Conservation (phyloP, 2,329 filamentous ascomycete genomes). For the Daldinia sp. region DNA sequence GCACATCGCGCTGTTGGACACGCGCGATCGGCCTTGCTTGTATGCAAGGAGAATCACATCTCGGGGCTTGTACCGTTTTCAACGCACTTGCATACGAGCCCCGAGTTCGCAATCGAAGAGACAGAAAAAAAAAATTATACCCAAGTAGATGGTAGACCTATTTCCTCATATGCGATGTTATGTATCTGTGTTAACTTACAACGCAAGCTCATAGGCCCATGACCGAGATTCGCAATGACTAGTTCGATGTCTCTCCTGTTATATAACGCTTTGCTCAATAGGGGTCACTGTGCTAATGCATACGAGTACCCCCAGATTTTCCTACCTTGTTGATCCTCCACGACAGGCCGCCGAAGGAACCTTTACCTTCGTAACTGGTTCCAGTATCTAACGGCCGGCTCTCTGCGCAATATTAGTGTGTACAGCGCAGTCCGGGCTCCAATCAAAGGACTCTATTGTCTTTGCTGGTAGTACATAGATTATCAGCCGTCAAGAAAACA, state of each 20-base stretch:
- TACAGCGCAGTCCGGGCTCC: slow-evolving; percentile 1
- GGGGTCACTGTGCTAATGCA: not conserved
- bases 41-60: slow-evolving; percentile 42
- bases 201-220: slow-evolving; percentile 8
- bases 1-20: slow-evolving; percentile 19
- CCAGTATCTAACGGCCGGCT: not conserved
- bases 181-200: slow-evolving; percentile 19
- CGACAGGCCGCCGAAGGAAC: slow-evolving; percentile 5
- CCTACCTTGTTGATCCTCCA: slow-evolving; percentile 9
- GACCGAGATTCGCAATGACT: slow-evolving; percentile 25
- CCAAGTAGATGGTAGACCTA: not conserved
- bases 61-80: slow-evolving; percentile 39
- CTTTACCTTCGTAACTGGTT: not conserved
- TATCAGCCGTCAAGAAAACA: slow-evolving; percentile 12
- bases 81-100: slow-evolving; percentile 28
- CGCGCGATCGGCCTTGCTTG: slow-evolving; percentile 31
- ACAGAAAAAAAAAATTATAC: not conserved
- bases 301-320: slow-evolving; percentile 1
- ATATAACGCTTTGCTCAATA: slow-evolving; percentile 10
- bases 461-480: not conserved
- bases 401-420: not conserved
- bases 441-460: slow-evolving; percentile 12
- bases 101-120: slow-evolving; percentile 14
- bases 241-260: not conserved
- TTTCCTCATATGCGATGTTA: slow-evolving; percentile 30